Base-by-base conservation (phyloP, 345 rosid species). In the Mercurialis annua region DNA sequence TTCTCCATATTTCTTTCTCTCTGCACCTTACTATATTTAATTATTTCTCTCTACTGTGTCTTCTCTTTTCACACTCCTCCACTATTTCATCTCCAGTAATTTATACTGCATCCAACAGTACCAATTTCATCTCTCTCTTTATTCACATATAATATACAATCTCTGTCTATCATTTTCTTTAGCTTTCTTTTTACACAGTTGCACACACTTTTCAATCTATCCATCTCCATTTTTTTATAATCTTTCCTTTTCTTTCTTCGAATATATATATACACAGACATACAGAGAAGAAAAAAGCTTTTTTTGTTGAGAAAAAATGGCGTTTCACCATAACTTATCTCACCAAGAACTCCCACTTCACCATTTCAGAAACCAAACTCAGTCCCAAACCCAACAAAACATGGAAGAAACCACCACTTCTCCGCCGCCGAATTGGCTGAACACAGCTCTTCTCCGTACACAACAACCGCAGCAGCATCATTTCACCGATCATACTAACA, bases 371-470 rank as follows among this genome's bases (percentile, higher is more conserved):
- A 83, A 81, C 83, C 86, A 83, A 49, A 55, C 51, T 9, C 62
- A 49, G 30, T 50, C 51, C 20, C 62, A 68, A 12, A 78, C 64
- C 7, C 83, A 76, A 0, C 80, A 74, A 67, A 74, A 23, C 70
- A 69, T 83, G 40, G 63, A 77, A 9, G 94, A 82, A 73, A 70
- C 42, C 15, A 21, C 77, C 2, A 12, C 82, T 12, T 82, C 86
- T 24, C 98, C 96, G 10, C 82, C 86, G 24, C 99, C 96, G 21
- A 94, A 79, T 68, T 92, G 99, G 98, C 83, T 94, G 4, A 92
- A 90, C 92, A 66, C 84, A 6, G 97, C 98, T 7, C 91, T 87
- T 59, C 89, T 90, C 70, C 89, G 94, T 31, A 62, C 81, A 3
- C 88, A 86, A 44, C 84, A 80, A 16, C 77, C 67, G 42, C 78